A percentile compares a stretch with the other conserved stretches of the same genome.
Evolutionary conservation across 2,329 filamentous ascomycete species (phyloP).

Genomic region (Leptographium flavum): DNA sequence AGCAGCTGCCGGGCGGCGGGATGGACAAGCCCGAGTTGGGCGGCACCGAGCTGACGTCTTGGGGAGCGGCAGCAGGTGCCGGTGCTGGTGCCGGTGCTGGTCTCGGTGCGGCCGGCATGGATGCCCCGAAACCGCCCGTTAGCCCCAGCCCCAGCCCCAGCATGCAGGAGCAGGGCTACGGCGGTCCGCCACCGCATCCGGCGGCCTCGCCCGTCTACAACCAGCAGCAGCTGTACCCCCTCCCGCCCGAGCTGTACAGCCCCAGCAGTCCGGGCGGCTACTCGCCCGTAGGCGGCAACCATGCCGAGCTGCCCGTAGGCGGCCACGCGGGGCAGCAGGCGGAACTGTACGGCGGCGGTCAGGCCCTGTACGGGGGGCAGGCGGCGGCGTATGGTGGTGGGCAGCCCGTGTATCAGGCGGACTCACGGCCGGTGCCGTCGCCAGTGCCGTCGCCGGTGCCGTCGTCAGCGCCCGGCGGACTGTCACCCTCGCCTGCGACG

Average conservation of each 20-base stretch:
- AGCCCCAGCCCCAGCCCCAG: slow-evolving; percentile 14
- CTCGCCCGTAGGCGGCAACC: background rate
- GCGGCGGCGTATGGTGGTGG: background rate
- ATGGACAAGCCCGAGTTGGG: slow-evolving; percentile 21
- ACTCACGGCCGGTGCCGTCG: background rate
- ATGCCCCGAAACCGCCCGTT: slow-evolving; percentile 3
- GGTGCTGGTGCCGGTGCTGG: slow-evolving; percentile 13
- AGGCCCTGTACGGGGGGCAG: background rate
- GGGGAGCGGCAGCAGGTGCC: slow-evolving; percentile 5
- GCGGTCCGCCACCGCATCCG: too few species aligned
- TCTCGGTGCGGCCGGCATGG: too few species aligned
- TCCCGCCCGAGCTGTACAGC: slow-evolving; percentile 13
- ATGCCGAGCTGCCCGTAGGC: background rate
- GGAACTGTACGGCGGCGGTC: too few species aligned
- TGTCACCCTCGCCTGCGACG: background rate
- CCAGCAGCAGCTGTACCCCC: slow-evolving; percentile 8
- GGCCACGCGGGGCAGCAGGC: too few species aligned
- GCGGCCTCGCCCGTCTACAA: too few species aligned
- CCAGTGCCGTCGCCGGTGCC: too few species aligned
- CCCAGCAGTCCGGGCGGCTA: background rate
- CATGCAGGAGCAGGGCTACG: background rate
- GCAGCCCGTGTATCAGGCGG: background rate
- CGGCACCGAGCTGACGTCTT: slow-evolving; percentile 11
- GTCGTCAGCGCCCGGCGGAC: too few species aligned
- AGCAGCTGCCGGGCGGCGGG: slow-evolving; percentile 7